Conservation (phyloP, 2,329 filamentous ascomycete genomes). For the Fusarium fujikuroi region DNA sequence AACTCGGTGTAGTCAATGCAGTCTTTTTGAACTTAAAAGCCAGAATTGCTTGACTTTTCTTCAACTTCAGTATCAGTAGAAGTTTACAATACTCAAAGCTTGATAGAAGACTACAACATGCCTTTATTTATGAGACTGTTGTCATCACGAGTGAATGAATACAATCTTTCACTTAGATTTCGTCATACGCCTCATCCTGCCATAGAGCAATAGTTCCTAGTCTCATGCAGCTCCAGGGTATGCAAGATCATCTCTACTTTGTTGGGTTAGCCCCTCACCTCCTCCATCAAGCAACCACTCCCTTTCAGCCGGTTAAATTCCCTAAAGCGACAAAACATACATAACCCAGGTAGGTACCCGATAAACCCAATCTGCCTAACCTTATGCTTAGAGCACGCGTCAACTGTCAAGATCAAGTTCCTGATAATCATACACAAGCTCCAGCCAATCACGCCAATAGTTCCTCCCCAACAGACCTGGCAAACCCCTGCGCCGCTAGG, state of each 20-base stretch:
- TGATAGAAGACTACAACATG: accelerated
- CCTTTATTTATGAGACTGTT: accelerated
- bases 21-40: accelerated
- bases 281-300: background rate
- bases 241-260: background rate
- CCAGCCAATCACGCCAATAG: slow-evolving; percentile 14
- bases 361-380: background rate
- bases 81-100: background rate
- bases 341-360: background rate
- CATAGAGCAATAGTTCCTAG: background rate
- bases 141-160: accelerated
- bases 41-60: accelerated
- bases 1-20: accelerated
- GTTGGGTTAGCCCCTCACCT: slow-evolving; percentile 6
- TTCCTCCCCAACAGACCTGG: slow-evolving; percentile 16
- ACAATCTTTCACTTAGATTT: no score
- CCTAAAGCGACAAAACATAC: background rate
- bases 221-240: background rate
- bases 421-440: background rate
- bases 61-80: accelerated
- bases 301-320: background rate
- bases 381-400: background rate
- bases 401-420: slow-evolving; percentile 3
- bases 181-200: no score
- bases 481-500: slow-evolving; percentile 8